Conservation (phyloP, 163 green algal genomes). For the Chloroidium sp. region DNA sequence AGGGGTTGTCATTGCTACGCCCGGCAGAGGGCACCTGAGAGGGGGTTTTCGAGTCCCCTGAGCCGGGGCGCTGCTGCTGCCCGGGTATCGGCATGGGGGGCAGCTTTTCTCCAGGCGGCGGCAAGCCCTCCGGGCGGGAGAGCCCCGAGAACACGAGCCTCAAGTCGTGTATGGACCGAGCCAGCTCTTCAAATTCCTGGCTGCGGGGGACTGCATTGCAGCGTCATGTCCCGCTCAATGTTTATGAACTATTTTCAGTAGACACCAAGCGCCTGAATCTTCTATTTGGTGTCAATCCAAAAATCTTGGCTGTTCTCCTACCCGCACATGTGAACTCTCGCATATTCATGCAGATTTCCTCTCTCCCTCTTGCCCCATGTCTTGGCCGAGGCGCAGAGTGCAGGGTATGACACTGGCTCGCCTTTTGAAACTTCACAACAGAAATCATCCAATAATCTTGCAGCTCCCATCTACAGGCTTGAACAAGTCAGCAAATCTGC, state of each 20-base stretch:
- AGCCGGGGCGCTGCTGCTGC: neutral
- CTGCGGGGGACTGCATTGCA: neutral
- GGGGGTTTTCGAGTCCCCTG: too few relatives aligned
- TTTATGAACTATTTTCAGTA: neutral
- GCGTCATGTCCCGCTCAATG: neutral
- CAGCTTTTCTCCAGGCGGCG: neutral
- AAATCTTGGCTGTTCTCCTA: too few relatives aligned
- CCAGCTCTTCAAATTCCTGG: conserved; percentile 17
- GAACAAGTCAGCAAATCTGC: neutral
- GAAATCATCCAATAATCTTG: too few relatives aligned
- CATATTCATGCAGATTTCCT: too few relatives aligned
- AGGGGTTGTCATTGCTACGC: neutral
- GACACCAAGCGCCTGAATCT: neutral
- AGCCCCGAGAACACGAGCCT: neutral
- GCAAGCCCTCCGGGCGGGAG: conserved; percentile 2
- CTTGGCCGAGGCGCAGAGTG: too few relatives aligned
- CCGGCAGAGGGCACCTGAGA: too few relatives aligned
- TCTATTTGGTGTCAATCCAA: neutral
- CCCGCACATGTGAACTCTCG: too few relatives aligned
- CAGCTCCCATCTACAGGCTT: too few relatives aligned
- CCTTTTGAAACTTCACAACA: too few relatives aligned
- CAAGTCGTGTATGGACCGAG: conserved; percentile 9
- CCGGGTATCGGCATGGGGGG: neutral
- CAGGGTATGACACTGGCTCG: too few relatives aligned
- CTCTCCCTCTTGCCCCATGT: too few relatives aligned